Evolutionary conservation across 352 stramenopile species (phyloP), one percentile per base, ranked within the genome.

Genomic region (Phytophthora multivora): DNA sequence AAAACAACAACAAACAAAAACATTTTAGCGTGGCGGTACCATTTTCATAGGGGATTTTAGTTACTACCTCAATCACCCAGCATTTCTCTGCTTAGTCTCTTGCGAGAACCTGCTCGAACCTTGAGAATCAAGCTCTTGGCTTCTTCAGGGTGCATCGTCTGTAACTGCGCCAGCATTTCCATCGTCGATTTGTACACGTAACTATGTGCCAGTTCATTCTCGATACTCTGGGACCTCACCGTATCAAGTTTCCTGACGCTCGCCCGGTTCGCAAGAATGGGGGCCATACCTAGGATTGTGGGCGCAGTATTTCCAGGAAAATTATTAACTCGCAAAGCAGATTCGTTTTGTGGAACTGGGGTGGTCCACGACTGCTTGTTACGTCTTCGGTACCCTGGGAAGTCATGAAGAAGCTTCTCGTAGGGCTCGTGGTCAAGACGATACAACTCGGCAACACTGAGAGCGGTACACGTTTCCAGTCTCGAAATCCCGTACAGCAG

Each of bases 361-460:
- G 64, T 79, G 2, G 77, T 89, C 83, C 83, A 91, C 5, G 80
- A 63, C 7, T 63, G 50, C 12, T 78, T 80, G 59, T 83, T 86
- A 35, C 65, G 67, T 5, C 41, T 48, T 9, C 79, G 73, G 47
- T 90, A 89, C 21, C 86, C 76, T 0, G 85, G 85, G 3, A 89
- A 93, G 26, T 88, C 73, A 9, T 79, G 67, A 30, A 92, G 36
- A 13, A 91, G 49, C 23, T 75, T 67, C 25, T 93, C 83, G 49
- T 90, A 91, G n/a, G 75, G 73, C 7, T 71, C 62, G 23, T 86
- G 60, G n/a, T 92, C 83, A 3, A 93, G 66, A 0, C 84, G 77
- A 43, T 91, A 92, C 16, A 93, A 59, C 53, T 93, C 85, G 0
- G 69, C 71, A 4, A 78, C 73, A 2, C 60, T 73, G 5, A 91